These are phyloP conservation scores for Francoa sonchifolia DNA, from an alignment of 441 rosid genomes.

Conservation along the genomic window DNA sequence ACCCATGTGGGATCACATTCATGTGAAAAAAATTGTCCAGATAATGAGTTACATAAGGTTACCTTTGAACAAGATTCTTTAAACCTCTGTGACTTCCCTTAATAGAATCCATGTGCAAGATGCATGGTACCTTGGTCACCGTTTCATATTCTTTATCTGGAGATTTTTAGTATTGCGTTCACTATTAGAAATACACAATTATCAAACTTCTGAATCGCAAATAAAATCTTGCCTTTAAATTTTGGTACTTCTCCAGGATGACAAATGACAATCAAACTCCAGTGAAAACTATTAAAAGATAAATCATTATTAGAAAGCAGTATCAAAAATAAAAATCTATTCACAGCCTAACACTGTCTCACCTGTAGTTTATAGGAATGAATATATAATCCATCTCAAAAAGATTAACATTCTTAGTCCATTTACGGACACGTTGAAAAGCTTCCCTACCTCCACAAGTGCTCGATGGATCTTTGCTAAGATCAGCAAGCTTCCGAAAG, in stretches of 20 bases:
- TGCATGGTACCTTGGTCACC: slow-evolving; percentile 43
- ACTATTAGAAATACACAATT: no score
- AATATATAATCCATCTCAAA: slow-evolving; percentile 80
- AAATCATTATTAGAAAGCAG: slow-evolving; percentile 11
- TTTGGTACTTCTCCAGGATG: slow-evolving; percentile 58
- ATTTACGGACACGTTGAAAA: slow-evolving; percentile 71
- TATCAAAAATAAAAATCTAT: slow-evolving; percentile 3
- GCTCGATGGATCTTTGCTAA: slow-evolving; percentile 52
- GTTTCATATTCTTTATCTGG: slow-evolving; percentile 31
- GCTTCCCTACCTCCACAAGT: slow-evolving; percentile 52
- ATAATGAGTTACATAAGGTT: slow-evolving; percentile 4
- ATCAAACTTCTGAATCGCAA: no score
- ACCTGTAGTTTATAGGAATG: slow-evolving; percentile 90
- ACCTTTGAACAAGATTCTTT: slow-evolving; percentile 60
- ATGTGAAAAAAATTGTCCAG: background rate
- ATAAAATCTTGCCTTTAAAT: slow-evolving; percentile 32
- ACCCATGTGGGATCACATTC: no score
- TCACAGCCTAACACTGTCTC: slow-evolving; percentile 3
- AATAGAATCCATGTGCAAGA: slow-evolving; percentile 84
- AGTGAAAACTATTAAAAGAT: slow-evolving; percentile 42
- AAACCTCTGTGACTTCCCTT: slow-evolving; percentile 77
- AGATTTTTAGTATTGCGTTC: no score
- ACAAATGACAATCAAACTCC: slow-evolving; percentile 83
- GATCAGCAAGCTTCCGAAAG: slow-evolving; percentile 83
- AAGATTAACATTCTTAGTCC: slow-evolving; percentile 77